A percentile compares a stretch with the other conserved stretches of the same genome.
phyloP scores from a whole-genome alignment of 345 rosid genomes.

The Acer campestre region DNA sequence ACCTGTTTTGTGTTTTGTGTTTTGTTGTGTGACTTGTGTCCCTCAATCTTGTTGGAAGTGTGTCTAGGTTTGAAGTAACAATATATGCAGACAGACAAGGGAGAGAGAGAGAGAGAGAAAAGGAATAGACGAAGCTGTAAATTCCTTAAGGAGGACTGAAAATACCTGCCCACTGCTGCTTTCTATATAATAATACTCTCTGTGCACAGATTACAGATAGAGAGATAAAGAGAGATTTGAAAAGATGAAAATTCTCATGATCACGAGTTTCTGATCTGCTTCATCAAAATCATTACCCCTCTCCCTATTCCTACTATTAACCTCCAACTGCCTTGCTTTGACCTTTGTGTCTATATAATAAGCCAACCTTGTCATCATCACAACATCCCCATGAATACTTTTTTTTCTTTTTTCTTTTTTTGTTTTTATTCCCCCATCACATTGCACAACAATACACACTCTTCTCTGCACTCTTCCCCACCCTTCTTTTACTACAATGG shows the following conservation, averaged over 20 bases:
- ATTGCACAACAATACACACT: slow-evolving; percentile 1
- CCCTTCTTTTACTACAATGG: no score
- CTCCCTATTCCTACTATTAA: slow-evolving; percentile 17
- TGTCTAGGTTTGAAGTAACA: slow-evolving; percentile 21
- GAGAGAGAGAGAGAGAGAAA: slow-evolving; percentile 41
- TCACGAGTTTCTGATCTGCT: slow-evolving; percentile 55
- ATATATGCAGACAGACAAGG: background rate
- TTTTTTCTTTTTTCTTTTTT: slow-evolving; percentile 23
- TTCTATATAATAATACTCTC: slow-evolving; percentile 15
- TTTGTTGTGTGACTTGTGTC: background rate
- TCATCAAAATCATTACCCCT: slow-evolving; percentile 43
- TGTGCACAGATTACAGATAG: slow-evolving; percentile 9
- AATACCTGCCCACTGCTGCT: slow-evolving; percentile 32
- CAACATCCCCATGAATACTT: slow-evolving; percentile 15
- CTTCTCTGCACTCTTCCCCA: background rate
- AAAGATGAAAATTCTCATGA: slow-evolving; percentile 16
- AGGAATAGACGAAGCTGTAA: slow-evolving; percentile 49
- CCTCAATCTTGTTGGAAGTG: slow-evolving; percentile 12
- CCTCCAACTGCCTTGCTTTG: slow-evolving; percentile 72
- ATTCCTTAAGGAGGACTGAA: slow-evolving; percentile 48
- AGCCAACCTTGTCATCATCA: slow-evolving; percentile 54
- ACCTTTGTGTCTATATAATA: slow-evolving; percentile 45
- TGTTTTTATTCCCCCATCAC: background rate
- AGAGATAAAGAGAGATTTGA: background rate
- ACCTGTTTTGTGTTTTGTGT: background rate